Percentiles rank a stretch among this genome's conserved stretches.
These are phyloP conservation scores for Extremus antarcticus DNA, from an alignment of 495 filamentous ascomycete species.

Conservation along the genomic window DNA sequence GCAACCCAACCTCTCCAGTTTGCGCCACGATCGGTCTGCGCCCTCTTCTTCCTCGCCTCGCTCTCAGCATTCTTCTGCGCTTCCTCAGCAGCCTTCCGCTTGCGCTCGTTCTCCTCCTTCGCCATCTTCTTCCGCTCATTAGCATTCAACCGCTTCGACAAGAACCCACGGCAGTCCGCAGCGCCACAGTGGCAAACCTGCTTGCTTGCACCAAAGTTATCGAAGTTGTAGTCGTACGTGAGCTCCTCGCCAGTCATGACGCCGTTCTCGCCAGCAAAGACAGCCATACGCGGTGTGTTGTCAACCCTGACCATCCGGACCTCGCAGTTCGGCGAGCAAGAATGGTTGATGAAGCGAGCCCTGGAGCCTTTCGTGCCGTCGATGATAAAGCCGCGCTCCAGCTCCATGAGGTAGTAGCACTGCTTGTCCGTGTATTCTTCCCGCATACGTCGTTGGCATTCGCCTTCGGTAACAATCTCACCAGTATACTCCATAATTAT, in stretches of 20 bases:
- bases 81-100: constrained; percentile 13
- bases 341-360: constrained; percentile 96
- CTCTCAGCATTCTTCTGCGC: constrained; percentile 7
- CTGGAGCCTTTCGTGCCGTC: constrained; percentile 92
- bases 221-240: constrained; percentile 99
- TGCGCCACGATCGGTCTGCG: constrained; percentile 12
- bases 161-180: constrained; percentile 32
- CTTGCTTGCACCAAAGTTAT: constrained; percentile 38
- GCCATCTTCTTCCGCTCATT: constrained; percentile 13
- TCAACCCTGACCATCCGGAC: constrained; percentile 98
- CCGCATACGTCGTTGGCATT: constrained; percentile 87
- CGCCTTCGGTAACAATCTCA: constrained; percentile 88
- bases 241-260: constrained; percentile 91
- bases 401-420: constrained; percentile 97
- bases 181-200: constrained; percentile 36
- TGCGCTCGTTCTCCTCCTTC: constrained; percentile 11
- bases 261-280: constrained; percentile 82
- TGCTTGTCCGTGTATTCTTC: constrained; percentile 82
- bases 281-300: constrained; percentile 88
- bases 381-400: constrained; percentile 97
- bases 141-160: constrained; percentile 20
- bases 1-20: constrained; percentile 18
- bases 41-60: constrained; percentile 16
- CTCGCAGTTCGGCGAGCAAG: constrained; percentile 89
- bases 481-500: constrained; percentile 98